A percentile compares a stretch with the other conserved stretches of the same genome.
These are phyloP conservation scores for Fusarium transvaalense DNA, from an alignment of 2,329 filamentous ascomycete genomes.

Conservation along the genomic window DNA sequence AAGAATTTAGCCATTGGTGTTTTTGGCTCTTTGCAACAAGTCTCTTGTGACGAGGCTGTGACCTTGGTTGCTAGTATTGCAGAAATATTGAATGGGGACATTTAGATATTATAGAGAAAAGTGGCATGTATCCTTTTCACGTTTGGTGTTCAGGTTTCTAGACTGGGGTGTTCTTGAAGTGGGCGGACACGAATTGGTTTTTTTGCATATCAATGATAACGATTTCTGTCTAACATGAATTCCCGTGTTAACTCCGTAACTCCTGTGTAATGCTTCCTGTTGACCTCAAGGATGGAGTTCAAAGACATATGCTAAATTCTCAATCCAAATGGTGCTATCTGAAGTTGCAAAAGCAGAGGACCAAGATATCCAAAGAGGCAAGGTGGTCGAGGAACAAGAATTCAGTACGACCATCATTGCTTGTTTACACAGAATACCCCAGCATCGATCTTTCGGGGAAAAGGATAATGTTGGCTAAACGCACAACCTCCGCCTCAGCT, in stretches of 20 bases:
- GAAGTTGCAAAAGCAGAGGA: background rate
- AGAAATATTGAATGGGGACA: slow-evolving; percentile 23
- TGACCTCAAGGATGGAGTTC: background rate
- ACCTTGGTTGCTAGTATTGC: slow-evolving; percentile 47
- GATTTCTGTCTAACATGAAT: slow-evolving; percentile 18
- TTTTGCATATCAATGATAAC: slow-evolving; percentile 3
- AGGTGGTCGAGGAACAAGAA: background rate
- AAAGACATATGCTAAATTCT: background rate
- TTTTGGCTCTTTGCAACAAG: slow-evolving; percentile 52
- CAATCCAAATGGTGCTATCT: background rate
- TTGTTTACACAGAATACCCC: slow-evolving; percentile 48
- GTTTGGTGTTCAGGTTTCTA: background rate
- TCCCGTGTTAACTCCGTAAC: slow-evolving; percentile 21
- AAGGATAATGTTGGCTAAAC: slow-evolving; percentile 68
- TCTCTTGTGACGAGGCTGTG: slow-evolving; percentile 47
- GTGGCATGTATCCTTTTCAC: background rate
- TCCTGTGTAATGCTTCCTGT: slow-evolving; percentile 29
- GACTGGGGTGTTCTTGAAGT: background rate
- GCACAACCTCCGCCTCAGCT: slow-evolving; percentile 65
- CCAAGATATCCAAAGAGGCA: background rate
- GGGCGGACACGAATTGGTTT: background rate
- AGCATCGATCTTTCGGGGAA: slow-evolving; percentile 63
- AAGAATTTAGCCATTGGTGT: slow-evolving; percentile 56
- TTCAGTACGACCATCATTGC: background rate
- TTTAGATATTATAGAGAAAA: background rate